A percentile compares a stretch with the other conserved stretches of the same genome.
phyloP scores from a whole-genome alignment of 352 stramenopile genomes.

The Elongisporangium senticosum region DNA sequence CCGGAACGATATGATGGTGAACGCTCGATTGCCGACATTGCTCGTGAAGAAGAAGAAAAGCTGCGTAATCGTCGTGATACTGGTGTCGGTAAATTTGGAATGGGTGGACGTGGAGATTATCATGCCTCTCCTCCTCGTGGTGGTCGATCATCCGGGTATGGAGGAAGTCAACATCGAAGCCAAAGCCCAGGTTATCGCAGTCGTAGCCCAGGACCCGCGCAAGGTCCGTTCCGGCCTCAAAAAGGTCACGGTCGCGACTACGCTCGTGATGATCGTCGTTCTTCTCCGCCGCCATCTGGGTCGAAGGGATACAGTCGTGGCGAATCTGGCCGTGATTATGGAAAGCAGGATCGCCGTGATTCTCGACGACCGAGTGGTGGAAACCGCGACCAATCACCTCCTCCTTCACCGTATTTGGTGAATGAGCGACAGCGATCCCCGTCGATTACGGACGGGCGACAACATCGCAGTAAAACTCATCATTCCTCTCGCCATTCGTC shows the following conservation, averaged over 20 bases:
- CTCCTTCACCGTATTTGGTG: background rate
- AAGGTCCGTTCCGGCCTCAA: background rate
- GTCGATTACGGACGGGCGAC: background rate
- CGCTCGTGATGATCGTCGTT: background rate
- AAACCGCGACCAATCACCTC: background rate
- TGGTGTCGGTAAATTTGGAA: constrained; percentile 22
- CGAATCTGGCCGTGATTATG: background rate
- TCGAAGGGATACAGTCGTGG: constrained; percentile 3
- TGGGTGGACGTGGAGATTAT: constrained; percentile 15
- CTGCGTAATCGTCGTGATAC: constrained; percentile 28
- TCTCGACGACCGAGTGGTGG: background rate
- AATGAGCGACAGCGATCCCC: background rate
- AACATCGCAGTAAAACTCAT: background rate
- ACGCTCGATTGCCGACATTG: constrained; percentile 46
- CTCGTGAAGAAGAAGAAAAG: constrained; percentile 38
- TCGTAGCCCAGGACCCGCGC: constrained; percentile 1
- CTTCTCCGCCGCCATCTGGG: constrained; percentile 5
- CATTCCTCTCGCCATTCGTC: background rate
- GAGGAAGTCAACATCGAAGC: constrained; percentile 4
- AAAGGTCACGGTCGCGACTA: constrained; percentile 3
- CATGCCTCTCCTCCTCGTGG: constrained; percentile 4
- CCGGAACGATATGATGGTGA: constrained; percentile 24
- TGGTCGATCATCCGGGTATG: background rate
- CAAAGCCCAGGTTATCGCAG: constrained; percentile 5
- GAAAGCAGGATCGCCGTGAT: background rate